Conservation (phyloP, 306 rosid genomes). For the Rubus parviflorus region DNA sequence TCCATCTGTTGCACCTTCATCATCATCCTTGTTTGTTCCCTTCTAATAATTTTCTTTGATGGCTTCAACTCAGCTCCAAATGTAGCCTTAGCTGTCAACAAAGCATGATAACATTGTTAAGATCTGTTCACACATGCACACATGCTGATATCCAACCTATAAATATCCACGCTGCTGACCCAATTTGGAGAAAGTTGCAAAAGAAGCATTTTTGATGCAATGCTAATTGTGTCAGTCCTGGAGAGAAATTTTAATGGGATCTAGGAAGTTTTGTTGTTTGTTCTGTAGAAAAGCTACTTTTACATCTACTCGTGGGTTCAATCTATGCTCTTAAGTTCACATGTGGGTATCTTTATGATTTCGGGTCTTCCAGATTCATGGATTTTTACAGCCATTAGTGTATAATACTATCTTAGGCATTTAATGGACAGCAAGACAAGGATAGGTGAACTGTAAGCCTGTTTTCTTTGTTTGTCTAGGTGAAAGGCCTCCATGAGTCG, state of each 20-base stretch:
- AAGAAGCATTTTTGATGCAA: background rate
- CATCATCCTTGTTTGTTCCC: too few species aligned
- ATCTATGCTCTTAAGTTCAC: background rate
- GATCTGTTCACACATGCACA: background rate
- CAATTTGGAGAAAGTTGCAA: background rate
- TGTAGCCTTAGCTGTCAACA: background rate
- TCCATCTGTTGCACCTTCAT: too few species aligned
- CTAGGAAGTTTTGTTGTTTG: background rate
- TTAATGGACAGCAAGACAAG: background rate
- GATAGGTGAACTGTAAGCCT: conserved; percentile 2
- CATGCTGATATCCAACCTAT: background rate
- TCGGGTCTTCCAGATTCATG: background rate
- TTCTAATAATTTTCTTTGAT: too few species aligned
- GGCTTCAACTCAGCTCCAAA: background rate
- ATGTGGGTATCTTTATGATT: background rate
- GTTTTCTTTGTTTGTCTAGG: conserved; percentile 46
- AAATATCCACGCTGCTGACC: background rate
- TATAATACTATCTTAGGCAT: background rate
- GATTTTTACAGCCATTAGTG: background rate
- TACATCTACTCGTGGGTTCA: background rate
- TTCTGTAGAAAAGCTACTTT: background rate
- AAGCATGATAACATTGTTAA: background rate
- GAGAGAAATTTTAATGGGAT: background rate
- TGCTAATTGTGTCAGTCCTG: background rate
- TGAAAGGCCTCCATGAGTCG: conserved; percentile 64